These are phyloP conservation scores for Crassisporium funariophilum DNA, from an alignment of 768 basidiomycete species.

Conservation along the genomic window DNA sequence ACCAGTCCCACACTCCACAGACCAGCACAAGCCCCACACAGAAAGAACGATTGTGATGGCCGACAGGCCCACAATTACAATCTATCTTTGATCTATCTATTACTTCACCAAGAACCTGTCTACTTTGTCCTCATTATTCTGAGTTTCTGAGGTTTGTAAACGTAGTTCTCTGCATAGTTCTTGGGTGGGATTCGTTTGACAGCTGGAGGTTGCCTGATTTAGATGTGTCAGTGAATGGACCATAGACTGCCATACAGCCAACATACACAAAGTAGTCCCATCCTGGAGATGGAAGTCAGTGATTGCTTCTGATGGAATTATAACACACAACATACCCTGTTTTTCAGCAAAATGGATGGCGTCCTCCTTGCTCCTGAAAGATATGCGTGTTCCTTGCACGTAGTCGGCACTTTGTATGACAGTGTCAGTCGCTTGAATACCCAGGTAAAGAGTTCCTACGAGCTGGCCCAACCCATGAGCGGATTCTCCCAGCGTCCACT, in stretches of 20 bases:
- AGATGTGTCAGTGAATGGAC: constrained; percentile 10
- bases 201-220: constrained; percentile 54
- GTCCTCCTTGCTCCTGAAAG: constrained; percentile 86
- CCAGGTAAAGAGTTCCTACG: constrained; percentile 45
- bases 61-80: too few relatives aligned
- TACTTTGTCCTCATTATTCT: constrained; percentile 92
- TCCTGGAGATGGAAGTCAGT: constrained; percentile 45
- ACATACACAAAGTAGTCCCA: constrained; percentile 93
- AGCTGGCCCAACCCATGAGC: constrained; percentile 95
- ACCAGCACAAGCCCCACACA: too few relatives aligned
- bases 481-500: constrained; percentile 97
- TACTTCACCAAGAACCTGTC: constrained; percentile 25
- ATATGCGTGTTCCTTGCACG: constrained; percentile 86
- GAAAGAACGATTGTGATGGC: too few relatives aligned
- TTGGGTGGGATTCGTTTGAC: constrained; percentile 78
- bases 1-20: too few relatives aligned
- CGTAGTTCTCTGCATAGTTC: constrained; percentile 90
- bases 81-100: too few relatives aligned
- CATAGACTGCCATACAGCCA: constrained; percentile 13
- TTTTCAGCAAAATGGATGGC: constrained; percentile 96
- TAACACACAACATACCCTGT: constrained; percentile 60
- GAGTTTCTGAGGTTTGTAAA: constrained; percentile 78
- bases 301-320: constrained; percentile 6
- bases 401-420: constrained; percentile 75
- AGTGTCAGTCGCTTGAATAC: background rate